These are phyloP conservation scores for Agapanthus africanus DNA, from an alignment of 106 monocot genomes.

Conservation along the genomic window DNA sequence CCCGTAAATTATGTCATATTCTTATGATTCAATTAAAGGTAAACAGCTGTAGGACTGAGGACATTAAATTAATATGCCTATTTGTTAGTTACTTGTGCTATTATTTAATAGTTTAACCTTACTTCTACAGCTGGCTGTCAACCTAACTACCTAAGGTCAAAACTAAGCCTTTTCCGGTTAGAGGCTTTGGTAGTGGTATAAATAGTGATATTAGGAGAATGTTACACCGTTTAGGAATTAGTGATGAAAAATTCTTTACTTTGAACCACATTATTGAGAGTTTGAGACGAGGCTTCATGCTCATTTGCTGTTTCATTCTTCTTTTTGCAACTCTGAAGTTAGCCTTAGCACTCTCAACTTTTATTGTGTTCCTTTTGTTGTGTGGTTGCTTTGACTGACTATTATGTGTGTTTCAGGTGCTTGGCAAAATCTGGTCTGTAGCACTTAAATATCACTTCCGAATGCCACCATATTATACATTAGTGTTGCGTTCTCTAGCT, in stretches of 20 bases:
- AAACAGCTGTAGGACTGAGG: not conserved
- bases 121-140: not conserved
- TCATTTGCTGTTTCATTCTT: not conserved
- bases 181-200: not conserved
- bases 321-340: not conserved
- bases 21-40: not conserved
- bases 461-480: constrained; percentile 86
- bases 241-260: not conserved
- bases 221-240: not conserved
- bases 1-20: not conserved
- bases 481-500: constrained; percentile 80
- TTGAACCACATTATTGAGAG: not conserved
- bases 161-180: not conserved
- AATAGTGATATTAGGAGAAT: not conserved
- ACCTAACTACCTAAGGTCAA: not conserved
- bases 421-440: constrained; percentile 82
- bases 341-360: not conserved
- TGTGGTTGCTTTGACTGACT: not conserved
- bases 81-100: not conserved
- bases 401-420: constrained; percentile 45
- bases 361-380: not conserved
- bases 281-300: not conserved
- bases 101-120: not conserved
- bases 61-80: not conserved
- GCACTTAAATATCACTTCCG: constrained; percentile 73